Base-by-base conservation (phyloP, 805 yeast genomes). In the Wickerhamomyces bovis region DNA sequence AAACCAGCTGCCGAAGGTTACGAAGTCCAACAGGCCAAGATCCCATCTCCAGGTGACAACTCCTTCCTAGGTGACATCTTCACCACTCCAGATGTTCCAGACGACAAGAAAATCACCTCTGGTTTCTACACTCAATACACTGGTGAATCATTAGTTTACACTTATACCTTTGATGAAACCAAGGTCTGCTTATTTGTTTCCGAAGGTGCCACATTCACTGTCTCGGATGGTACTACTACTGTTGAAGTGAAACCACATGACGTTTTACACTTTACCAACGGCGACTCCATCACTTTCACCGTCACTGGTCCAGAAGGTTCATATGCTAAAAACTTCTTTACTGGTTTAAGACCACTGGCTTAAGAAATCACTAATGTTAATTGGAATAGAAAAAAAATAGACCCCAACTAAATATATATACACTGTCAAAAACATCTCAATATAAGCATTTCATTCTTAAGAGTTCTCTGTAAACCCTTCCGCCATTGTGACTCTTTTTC, bases 101-200 rank as follows among this genome's bases (percentile, higher is more conserved):
- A 70, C 43, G 87, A 77, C 43, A 65, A 80, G 61, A 78, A 78
- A 62, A 77, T 83, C 53, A 66, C 81, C 16, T 72, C 81, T 61
- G 89, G 89, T 44, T 82, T 83, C 70, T 83, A 78, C 75, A 75
- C 71, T 58, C 88, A 83, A 67, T 83, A 80, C 64, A 68, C 70
- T 46, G 89, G 89, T 49, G 81, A 77, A 63, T 77, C 83, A 42
- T 73, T 83, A 61, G 85, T 77, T n/a, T 83, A 83, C 74, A 64
- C 69, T 47, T 83, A 83, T 68, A 69, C 67, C 58, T 77, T 81
- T 66, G 86, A 83, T 61, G 89, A 81, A 69, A 79, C 78, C 82
- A 83, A 83, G 68, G 71, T 83, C 57, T 73, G 80, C 63, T 70
- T 83, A 52, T 85, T 81, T 64, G 83, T 79, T 49, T 80, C 76